These are phyloP conservation scores for Auricularia sp. DNA, from an alignment of 768 basidiomycete species.

Conservation along the genomic window DNA sequence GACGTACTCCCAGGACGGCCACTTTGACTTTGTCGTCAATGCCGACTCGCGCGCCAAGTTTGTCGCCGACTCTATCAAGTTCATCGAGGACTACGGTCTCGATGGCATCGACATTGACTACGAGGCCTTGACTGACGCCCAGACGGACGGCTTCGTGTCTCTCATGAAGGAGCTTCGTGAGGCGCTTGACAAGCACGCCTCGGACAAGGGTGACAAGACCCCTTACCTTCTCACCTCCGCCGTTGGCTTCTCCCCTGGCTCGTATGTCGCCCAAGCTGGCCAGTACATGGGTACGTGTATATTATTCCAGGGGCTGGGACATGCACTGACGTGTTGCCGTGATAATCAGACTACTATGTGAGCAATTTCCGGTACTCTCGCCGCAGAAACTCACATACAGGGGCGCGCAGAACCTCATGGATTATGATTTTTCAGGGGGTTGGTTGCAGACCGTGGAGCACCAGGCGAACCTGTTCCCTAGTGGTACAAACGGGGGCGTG, in stretches of 20 bases:
- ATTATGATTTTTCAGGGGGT: conserved; percentile 22
- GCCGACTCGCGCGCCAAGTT: conserved; percentile 7
- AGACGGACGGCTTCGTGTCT: conserved; percentile 20
- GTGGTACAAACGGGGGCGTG: conserved; percentile 11
- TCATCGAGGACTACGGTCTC: conserved; percentile 28
- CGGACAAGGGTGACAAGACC: conserved; percentile 15
- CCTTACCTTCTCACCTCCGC: conserved; percentile 5
- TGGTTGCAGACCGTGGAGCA: conserved; percentile 24
- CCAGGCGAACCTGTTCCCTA: conserved; percentile 21
- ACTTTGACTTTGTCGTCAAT: conserved; percentile 9
- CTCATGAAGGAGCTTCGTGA: conserved; percentile 21
- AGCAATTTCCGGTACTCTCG: conserved; percentile 28
- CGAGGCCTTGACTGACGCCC: conserved; percentile 21
- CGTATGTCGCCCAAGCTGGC: conserved; percentile 18
- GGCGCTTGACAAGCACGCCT: conserved; percentile 20
- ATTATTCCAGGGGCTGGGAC: too few species aligned
- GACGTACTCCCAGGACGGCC: conserved; percentile 8
- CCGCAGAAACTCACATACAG: conserved; percentile 2
- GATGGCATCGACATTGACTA: conserved; percentile 25
- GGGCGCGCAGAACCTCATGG: neutral
- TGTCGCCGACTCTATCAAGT: conserved; percentile 19
- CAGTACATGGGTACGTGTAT: conserved; percentile 14
- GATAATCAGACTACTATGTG: too few species aligned
- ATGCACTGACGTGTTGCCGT: too few species aligned
- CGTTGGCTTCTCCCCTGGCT: conserved; percentile 13